phyloP scores from a whole-genome alignment of 2,329 filamentous ascomycete genomes.

The Xylaria hypoxylon region DNA sequence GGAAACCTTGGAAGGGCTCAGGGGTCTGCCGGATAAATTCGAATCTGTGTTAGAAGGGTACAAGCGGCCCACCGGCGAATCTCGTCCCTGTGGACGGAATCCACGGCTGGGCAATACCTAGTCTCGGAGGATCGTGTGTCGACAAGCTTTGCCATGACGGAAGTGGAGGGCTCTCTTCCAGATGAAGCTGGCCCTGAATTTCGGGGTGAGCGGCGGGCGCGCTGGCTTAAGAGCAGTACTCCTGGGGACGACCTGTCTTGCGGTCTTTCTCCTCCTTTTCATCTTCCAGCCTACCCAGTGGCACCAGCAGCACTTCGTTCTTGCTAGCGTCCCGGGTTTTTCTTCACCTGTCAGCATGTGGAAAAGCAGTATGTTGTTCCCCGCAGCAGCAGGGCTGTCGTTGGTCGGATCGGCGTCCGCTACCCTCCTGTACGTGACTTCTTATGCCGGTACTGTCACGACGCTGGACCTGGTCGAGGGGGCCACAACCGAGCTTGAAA shows the following conservation, averaged over 20 bases:
- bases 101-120: constrained; percentile 16
- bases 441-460: constrained; percentile 61
- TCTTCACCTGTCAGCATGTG: constrained; percentile 42
- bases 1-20: constrained; percentile 27
- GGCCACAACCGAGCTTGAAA: constrained; percentile 53
- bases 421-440: constrained; percentile 60
- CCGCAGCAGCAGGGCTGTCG: constrained; percentile 45
- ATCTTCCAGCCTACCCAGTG: constrained; percentile 11
- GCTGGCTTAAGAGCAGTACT: constrained; percentile 35
- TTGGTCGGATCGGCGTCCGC: constrained; percentile 51
- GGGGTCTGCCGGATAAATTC: constrained; percentile 39
- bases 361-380: constrained; percentile 43
- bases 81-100: constrained; percentile 15
- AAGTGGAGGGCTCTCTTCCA: constrained; percentile 32
- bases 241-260: constrained; percentile 30
- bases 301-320: constrained; percentile 10
- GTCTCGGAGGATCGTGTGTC: constrained; percentile 12
- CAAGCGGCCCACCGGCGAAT: constrained; percentile 21
- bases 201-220: constrained; percentile 5
- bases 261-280: constrained; percentile 27
- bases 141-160: constrained; percentile 31
- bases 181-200: constrained; percentile 23
- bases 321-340: constrained; percentile 14
- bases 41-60: constrained; percentile 20
- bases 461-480: constrained; percentile 58